A percentile compares a stretch with the other conserved stretches of the same genome.
These are phyloP conservation scores for Diaporthe citri DNA, from an alignment of 2,329 filamentous ascomycete species.

Conservation along the genomic window DNA sequence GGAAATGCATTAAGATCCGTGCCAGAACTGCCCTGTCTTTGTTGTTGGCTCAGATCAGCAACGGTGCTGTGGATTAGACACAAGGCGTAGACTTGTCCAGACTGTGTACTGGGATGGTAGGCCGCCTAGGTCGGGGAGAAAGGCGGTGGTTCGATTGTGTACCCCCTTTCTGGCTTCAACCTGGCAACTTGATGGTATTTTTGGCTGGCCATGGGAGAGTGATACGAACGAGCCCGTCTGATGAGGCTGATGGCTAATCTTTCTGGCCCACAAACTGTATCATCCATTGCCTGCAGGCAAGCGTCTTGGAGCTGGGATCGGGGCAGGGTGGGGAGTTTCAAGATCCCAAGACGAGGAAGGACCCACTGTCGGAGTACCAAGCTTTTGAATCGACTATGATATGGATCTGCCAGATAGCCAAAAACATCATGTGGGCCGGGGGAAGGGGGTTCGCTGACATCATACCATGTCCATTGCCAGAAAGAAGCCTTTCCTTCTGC, in stretches of 20 bases:
- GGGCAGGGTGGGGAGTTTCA: constrained; percentile 24
- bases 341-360: constrained; percentile 6
- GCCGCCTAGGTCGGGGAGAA: neutral
- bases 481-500: neutral
- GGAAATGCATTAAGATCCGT: neutral
- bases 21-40: neutral
- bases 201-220: neutral
- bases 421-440: neutral
- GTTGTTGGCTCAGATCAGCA: neutral
- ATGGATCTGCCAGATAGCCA: neutral
- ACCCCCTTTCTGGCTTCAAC: neutral
- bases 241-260: constrained; percentile 11
- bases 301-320: constrained; percentile 13
- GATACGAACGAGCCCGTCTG: neutral
- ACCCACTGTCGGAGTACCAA: constrained; percentile 22
- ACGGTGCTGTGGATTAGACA: neutral
- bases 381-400: constrained; percentile 3
- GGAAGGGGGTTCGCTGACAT: neutral
- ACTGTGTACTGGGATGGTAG: neutral
- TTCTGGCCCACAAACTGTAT: constrained; percentile 26
- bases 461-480: neutral
- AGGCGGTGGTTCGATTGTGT: neutral
- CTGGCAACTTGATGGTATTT: constrained; percentile 10
- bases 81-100: too few relatives aligned
- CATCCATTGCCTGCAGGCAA: constrained; percentile 14